Conservation (phyloP, 2,329 filamentous ascomycete species). For the Calonectria naviculata region DNA sequence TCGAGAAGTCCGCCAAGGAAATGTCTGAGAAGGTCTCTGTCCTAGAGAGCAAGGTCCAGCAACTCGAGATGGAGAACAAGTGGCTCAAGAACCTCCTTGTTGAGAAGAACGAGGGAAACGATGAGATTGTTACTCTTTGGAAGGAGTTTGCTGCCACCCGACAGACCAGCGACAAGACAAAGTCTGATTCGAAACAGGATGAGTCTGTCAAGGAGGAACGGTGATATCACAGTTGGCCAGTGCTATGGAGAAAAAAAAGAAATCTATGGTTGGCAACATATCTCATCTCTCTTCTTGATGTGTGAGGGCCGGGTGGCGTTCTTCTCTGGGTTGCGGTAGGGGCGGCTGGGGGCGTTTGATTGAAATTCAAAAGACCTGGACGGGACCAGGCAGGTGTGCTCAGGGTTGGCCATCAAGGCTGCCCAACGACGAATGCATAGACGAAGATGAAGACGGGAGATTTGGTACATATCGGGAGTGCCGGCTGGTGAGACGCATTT, state of each 20-base stretch:
- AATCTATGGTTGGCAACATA: constrained; percentile 27
- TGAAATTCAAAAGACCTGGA: constrained; percentile 35
- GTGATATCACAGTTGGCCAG: constrained; percentile 21
- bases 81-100: constrained; percentile 85
- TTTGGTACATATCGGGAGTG: constrained; percentile 17
- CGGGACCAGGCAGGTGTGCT: constrained; percentile 25
- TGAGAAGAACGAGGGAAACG: constrained; percentile 79
- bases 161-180: constrained; percentile 47
- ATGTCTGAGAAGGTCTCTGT: constrained; percentile 82
- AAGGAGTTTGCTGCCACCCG: constrained; percentile 59
- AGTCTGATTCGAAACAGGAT: constrained; percentile 40
- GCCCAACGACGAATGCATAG: constrained; percentile 23
- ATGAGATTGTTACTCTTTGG: constrained; percentile 62
- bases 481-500: constrained; percentile 27
- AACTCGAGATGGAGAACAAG: constrained; percentile 86
- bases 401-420: constrained; percentile 33
- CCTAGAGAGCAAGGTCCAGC: constrained; percentile 78
- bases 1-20: constrained; percentile 85
- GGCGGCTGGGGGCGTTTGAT: constrained; percentile 34
- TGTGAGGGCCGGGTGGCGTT: constrained; percentile 36
- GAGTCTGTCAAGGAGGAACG: constrained; percentile 40
- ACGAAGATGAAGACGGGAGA: constrained; percentile 19
- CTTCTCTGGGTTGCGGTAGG: constrained; percentile 34
- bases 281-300: constrained; percentile 13
- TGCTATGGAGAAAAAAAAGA: constrained; percentile 16